These are phyloP conservation scores for Puya raimondii DNA, from an alignment of 176 grass and related monocot genomes.

Conservation along the genomic window DNA sequence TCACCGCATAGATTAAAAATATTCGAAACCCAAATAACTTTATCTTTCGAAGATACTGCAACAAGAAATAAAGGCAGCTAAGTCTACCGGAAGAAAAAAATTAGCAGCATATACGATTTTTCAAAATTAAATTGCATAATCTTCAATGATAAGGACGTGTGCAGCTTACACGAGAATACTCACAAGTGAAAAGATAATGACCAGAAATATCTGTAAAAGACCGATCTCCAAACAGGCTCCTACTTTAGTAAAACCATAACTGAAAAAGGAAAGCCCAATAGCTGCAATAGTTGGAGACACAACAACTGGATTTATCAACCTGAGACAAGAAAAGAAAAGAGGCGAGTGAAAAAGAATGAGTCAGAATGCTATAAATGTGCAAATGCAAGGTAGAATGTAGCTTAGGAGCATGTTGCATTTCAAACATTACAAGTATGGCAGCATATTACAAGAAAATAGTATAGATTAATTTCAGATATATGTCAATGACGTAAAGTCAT, in stretches of 20 bases:
- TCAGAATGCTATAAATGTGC: neutral
- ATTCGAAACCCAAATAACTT: slow-evolving; percentile 80
- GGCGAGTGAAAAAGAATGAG: neutral
- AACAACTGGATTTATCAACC: slow-evolving; percentile 95
- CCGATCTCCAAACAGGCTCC: slow-evolving; percentile 92
- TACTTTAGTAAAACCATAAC: slow-evolving; percentile 84
- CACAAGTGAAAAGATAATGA: slow-evolving; percentile 89
- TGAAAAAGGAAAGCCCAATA: slow-evolving; percentile 94
- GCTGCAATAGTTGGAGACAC: slow-evolving; percentile 88
- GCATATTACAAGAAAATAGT: too few species aligned
- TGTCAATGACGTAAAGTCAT: too few species aligned
- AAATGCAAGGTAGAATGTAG: neutral
- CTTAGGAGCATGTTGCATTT: neutral
- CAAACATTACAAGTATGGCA: neutral
- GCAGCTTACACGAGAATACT: slow-evolving; percentile 29
- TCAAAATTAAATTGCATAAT: neutral
- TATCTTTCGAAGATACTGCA: slow-evolving; percentile 95
- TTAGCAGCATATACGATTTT: neutral
- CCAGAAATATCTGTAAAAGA: slow-evolving; percentile 63
- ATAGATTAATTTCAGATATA: too few species aligned
- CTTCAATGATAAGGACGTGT: neutral
- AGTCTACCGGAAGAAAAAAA: neutral
- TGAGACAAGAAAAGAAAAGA: slow-evolving; percentile 33
- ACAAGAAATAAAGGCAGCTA: slow-evolving; percentile 7
- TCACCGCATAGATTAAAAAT: slow-evolving; percentile 94